Conservation (phyloP, 2,329 filamentous ascomycete genomes). For the Ascochyta rabiei region DNA sequence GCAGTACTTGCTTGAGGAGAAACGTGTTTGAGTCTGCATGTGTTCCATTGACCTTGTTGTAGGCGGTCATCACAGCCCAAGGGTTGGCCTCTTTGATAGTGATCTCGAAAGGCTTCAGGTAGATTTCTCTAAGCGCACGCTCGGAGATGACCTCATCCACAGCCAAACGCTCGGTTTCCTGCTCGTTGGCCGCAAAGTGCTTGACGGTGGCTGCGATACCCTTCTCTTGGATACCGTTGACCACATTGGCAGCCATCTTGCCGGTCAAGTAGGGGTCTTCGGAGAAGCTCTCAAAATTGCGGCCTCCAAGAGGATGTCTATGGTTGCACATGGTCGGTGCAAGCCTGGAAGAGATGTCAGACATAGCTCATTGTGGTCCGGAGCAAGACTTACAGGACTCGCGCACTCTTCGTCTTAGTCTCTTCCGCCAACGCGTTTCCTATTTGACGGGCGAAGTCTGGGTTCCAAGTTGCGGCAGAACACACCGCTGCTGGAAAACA, state of each 20-base stretch:
- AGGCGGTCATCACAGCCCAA: conserved; percentile 74
- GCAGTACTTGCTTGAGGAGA: conserved; percentile 69
- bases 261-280: conserved; percentile 73
- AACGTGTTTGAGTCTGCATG: conserved; percentile 70
- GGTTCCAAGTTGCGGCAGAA: conserved; percentile 73
- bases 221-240: conserved; percentile 66
- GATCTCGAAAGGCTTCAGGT: conserved; percentile 68
- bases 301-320: conserved; percentile 76
- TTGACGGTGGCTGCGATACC: conserved; percentile 75
- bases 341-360: conserved; percentile 49
- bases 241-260: conserved; percentile 66
- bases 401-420: conserved; percentile 72
- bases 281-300: conserved; percentile 77
- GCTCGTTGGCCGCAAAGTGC: conserved; percentile 72
- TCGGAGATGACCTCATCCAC: conserved; percentile 56
- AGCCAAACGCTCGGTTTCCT: conserved; percentile 72
- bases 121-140: conserved; percentile 65
- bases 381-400: conserved; percentile 60
- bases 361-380: neutral
- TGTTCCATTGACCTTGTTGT: conserved; percentile 75
- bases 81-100: conserved; percentile 72
- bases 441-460: conserved; percentile 60
- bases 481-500: conserved; percentile 79
- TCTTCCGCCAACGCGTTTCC: conserved; percentile 73
- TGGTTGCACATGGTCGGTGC: conserved; percentile 83